Base-by-base conservation (phyloP, 495 filamentous ascomycete species). In the Durotheca rogersii region DNA sequence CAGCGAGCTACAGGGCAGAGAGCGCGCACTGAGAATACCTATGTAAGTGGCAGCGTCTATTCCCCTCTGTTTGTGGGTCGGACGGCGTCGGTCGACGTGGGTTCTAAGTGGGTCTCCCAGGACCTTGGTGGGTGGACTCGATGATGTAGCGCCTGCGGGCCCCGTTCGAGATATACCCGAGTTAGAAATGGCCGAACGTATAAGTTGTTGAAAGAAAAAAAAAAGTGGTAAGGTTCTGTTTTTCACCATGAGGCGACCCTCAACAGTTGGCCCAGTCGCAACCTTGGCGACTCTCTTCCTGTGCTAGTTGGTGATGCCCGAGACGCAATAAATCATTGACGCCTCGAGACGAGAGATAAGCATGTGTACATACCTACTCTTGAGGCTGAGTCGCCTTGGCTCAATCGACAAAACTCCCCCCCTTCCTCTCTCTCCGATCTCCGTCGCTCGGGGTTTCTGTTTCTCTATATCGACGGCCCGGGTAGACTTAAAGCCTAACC, bases 61-160 rank as follows among this genome's bases (percentile, higher is more conserved):
- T 35, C 37, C 46, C 55, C 23, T 41, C 40, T 45, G 41, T 49
- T 39, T 36, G 55, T 53, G 55, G 55, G 55, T 37, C 55, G 41
- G 20, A 53, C 33, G 40, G 10, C 34, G 40, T 46, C 39, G 38
- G 41, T 52, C 40, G 47, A 58, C 10, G 54, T 58, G 47, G 47
- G 54, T 20, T 41, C 19, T 46, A 44, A 44, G 53, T 58, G 43
- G 55, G 33, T n/a, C n/a, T n/a, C n/a, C n/a, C n/a, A n/a, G n/a
- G n/a, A n/a, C 53, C 44, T 43, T 25, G 10, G 18, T 17, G 20
- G 33, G 44, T 45, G 47, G 48, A 40, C 29, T 51, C 40, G 49
- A 58, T 58, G 55, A 58, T 58, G 55, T 58, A 51, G 55, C 43
- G n/a, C 19, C 19, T 32, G 12, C n/a, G n/a, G n/a, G n/a, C n/a